Evolutionary conservation across 2,329 filamentous ascomycete species (phyloP).

Genomic region (Bimuria novae-zelandiae): DNA sequence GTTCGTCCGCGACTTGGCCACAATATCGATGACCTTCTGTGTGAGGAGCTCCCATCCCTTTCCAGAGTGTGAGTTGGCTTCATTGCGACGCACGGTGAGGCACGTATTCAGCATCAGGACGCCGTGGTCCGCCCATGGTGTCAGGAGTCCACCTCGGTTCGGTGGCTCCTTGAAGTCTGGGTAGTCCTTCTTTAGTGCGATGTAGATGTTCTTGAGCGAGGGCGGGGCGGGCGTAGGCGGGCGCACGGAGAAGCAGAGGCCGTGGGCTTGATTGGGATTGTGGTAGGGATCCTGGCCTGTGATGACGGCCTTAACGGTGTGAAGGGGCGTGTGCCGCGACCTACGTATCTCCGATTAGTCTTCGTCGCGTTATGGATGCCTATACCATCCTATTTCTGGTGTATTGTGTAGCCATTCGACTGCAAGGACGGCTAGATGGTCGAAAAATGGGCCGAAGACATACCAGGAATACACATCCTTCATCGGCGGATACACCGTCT

Average conservation of each 20-base stretch:
- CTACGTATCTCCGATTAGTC: constrained; percentile 52
- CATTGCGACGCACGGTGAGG: constrained; percentile 86
- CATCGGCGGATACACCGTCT: constrained; percentile 83
- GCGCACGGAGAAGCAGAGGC: constrained; percentile 92
- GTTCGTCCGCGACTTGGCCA: constrained; percentile 73
- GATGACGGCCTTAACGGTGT: constrained; percentile 88
- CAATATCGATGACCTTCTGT: constrained; percentile 85
- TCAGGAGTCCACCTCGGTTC: constrained; percentile 80
- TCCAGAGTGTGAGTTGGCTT: constrained; percentile 82
- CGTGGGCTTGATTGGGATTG: constrained; percentile 92
- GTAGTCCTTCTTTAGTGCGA: constrained; percentile 83
- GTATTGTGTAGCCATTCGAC: neutral
- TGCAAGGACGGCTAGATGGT: neutral
- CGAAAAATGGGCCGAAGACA: constrained; percentile 23
- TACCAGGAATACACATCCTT: constrained; percentile 96
- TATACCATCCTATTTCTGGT: neutral
- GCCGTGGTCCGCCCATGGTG: constrained; percentile 90
- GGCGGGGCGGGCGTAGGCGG: constrained; percentile 87
- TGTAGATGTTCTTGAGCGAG: constrained; percentile 93
- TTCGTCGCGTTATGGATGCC: constrained; percentile 8
- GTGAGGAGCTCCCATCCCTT: constrained; percentile 94
- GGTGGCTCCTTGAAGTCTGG: constrained; percentile 76
- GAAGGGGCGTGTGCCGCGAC: constrained; percentile 90
- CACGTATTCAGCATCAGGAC: constrained; percentile 95
- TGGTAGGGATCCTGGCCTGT: constrained; percentile 97